Evolutionary conservation across 2,329 filamentous ascomycete genomes (phyloP), one percentile per base, ranked within the genome.

Genomic region (Periglandula ipomoeae): DNA sequence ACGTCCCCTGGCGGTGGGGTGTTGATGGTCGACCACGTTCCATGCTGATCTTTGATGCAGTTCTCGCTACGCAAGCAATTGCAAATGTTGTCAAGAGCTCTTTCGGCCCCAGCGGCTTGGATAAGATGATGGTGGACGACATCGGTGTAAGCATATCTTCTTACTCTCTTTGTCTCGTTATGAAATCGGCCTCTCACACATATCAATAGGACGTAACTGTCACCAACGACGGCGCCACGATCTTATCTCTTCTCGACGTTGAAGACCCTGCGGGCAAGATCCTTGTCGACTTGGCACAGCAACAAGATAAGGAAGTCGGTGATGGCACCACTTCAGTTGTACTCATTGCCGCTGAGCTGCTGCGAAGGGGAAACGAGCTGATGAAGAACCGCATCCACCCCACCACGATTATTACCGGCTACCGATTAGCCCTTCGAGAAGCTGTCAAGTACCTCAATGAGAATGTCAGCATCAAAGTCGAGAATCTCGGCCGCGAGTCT

Each of bases 91-190:
- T 98, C 69, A 97, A 95, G 76, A 95, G 88, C 70, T 98, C 93
- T 15, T 98, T 98, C 65, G 93, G 93, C 49, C 93, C 93, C 46
- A 95, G 89, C 54, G 93, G 93, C 44, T 79, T 98, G 57, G 93
- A 98, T 69, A 98, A 98, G 81, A 98, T 98, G 93, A 97, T 98
- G 93, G 93, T 98, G 61, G 93, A 98, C 72, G 93, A 98, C 67
- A 97, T 98, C 68, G 93, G 93, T 64, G 85, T 89, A 80, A 60
- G 83, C 54, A 44, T 46, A 50, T 43, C 42, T 46, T 34, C 19
- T n/a, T 48, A 37, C 37, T 22, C 47, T 19, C 45, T 44, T n/a
- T 35, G 10, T 20, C 26, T 13, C 22, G 11, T 24, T 34, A 42
- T 45, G 38, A 19, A 38, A 22, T 11, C 19, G 24, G 24, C 22